Percentiles rank a stretch among this genome's conserved stretches.
Evolutionary conservation across 2,329 filamentous ascomycete genomes (phyloP).

Genomic region (Fusarium globosum): DNA sequence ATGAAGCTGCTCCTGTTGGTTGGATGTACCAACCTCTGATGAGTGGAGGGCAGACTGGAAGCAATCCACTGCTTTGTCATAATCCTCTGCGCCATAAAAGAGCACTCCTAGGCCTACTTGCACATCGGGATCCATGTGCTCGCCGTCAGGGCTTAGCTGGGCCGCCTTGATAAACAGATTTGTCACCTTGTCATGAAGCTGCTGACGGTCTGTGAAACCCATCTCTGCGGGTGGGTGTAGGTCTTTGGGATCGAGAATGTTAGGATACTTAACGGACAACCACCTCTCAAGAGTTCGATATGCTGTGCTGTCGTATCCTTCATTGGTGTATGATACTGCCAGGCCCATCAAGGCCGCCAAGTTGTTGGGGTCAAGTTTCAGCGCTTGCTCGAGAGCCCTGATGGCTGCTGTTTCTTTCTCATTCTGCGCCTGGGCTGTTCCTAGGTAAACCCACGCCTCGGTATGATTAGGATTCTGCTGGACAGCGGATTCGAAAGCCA

Average conservation of each 20-base stretch:
- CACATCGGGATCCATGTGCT: constrained; percentile 98
- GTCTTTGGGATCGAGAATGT: constrained; percentile 77
- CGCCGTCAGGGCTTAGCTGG: constrained; percentile 89
- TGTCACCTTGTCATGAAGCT: constrained; percentile 90
- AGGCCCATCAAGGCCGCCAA: constrained; percentile 92
- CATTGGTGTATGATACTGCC: constrained; percentile 97
- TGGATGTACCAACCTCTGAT: constrained; percentile 84
- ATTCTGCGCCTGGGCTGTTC: constrained; percentile 94
- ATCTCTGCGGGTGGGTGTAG: constrained; percentile 83
- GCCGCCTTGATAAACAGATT: constrained; percentile 92
- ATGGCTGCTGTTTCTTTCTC: constrained; percentile 98
- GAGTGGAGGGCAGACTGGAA: constrained; percentile 91
- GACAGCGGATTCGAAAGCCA: constrained; percentile 95
- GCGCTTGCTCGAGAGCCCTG: constrained; percentile 88
- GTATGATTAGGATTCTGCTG: constrained; percentile 89
- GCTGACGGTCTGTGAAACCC: constrained; percentile 92
- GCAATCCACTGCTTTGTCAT: constrained; percentile 98
- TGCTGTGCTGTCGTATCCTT: constrained; percentile 96
- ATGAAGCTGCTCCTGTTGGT: constrained; percentile 87
- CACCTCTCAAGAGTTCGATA: constrained; percentile 97
- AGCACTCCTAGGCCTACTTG: constrained; percentile 96
- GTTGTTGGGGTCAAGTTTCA: constrained; percentile 89
- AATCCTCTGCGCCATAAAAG: constrained; percentile 98
- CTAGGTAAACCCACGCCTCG: constrained; percentile 93
- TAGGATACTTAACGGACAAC: constrained; percentile 94